Conservation (phyloP, 225 moss, liverwort and hornwort genomes). For the Anthoceros angustus region DNA sequence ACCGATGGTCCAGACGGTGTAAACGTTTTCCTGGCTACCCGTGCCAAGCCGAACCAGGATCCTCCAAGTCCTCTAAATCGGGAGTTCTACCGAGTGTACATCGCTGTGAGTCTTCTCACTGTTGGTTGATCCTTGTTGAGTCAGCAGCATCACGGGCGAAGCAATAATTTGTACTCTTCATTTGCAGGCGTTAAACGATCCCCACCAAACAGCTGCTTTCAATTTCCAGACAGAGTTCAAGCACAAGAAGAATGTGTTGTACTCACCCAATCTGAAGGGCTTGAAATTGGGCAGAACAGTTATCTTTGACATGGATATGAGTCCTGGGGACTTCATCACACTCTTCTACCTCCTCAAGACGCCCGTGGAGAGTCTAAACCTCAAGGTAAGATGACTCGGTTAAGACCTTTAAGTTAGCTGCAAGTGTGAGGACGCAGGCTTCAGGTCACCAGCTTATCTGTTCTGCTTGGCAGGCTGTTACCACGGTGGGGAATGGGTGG, state of each 20-base stretch:
- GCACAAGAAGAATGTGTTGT: not conserved
- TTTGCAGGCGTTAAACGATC: not conserved
- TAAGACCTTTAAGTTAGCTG: not conserved
- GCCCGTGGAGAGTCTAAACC: not conserved
- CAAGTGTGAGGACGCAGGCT: not conserved
- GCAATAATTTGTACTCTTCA: not conserved
- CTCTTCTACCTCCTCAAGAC: conserved; percentile 1
- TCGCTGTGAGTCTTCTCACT: not conserved
- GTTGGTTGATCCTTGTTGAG: not conserved
- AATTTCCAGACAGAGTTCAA: conserved; percentile 2
- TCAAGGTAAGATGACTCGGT: not conserved
- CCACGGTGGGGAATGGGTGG: conserved; percentile 1
- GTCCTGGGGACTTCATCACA: not conserved
- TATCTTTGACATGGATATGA: conserved; percentile 3
- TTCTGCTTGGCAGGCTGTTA: not conserved
- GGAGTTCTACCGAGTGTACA: not conserved
- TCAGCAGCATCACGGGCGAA: not conserved
- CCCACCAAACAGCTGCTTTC: not conserved
- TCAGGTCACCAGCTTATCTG: not conserved
- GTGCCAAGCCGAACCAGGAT: conserved; percentile 1
- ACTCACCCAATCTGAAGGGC: not conserved
- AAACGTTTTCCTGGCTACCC: not conserved
- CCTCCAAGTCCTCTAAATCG: not conserved
- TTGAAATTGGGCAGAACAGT: not conserved
- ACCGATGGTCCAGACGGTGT: not conserved